phyloP scores from a whole-genome alignment of 2,329 filamentous ascomycete genomes.

The Pseudogymnoascus sp. region DNA sequence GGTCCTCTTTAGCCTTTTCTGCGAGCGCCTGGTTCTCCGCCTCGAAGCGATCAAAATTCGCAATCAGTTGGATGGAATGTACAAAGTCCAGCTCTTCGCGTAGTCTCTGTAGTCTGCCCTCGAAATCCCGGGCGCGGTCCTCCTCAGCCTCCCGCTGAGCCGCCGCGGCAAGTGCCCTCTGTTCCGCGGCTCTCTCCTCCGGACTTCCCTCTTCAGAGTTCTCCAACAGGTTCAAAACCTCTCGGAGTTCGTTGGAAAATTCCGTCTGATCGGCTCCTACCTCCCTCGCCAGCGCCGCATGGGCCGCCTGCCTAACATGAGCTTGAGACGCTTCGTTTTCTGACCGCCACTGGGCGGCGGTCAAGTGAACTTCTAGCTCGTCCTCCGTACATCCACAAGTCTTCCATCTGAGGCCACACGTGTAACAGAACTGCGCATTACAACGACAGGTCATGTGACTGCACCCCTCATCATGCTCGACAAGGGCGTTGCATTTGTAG shows the following conservation, averaged over 20 bases:
- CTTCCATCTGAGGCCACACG: slow-evolving; percentile 66
- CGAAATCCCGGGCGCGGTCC: not conserved
- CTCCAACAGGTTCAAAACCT: slow-evolving; percentile 40
- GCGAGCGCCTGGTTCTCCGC: not conserved
- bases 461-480: slow-evolving; percentile 72
- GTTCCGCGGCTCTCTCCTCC: slow-evolving; percentile 29
- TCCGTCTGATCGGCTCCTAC: not conserved
- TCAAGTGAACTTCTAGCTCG: slow-evolving; percentile 38
- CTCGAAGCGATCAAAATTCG: not conserved
- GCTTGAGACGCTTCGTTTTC: slow-evolving; percentile 19
- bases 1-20: not conserved
- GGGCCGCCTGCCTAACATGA: slow-evolving; percentile 14
- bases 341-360: slow-evolving; percentile 30
- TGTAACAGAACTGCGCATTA: slow-evolving; percentile 75
- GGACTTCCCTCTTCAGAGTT: slow-evolving; percentile 43
- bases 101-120: not conserved
- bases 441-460: slow-evolving; percentile 86
- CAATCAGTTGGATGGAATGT: slow-evolving; percentile 1
- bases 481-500: slow-evolving; percentile 58
- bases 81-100: slow-evolving; percentile 3
- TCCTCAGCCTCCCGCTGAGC: slow-evolving; percentile 26
- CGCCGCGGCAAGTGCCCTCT: slow-evolving; percentile 24
- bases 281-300: slow-evolving; percentile 31
- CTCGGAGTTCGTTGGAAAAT: slow-evolving; percentile 16
- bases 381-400: slow-evolving; percentile 58